phyloP scores from a whole-genome alignment of 495 filamentous ascomycete species.

The Penicillium ochrochloron region DNA sequence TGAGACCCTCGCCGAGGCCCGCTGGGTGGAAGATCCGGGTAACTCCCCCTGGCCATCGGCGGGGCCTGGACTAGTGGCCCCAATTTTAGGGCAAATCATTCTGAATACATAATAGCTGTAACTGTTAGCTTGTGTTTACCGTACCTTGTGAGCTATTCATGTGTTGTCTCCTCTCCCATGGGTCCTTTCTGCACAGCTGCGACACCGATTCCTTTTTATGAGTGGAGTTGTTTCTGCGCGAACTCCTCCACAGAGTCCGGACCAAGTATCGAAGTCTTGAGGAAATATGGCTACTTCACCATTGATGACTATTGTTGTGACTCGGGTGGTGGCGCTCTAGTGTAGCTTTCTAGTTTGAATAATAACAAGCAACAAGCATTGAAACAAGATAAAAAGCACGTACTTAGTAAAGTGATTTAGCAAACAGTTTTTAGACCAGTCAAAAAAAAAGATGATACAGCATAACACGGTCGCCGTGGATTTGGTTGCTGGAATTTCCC shows the following conservation, averaged over 20 bases:
- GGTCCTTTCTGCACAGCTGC: constrained; percentile 10
- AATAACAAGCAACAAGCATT: neutral
- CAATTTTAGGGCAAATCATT: neutral
- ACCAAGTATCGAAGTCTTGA: neutral
- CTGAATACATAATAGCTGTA: neutral
- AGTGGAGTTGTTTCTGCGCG: constrained; percentile 13
- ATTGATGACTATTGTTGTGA: constrained; percentile 21
- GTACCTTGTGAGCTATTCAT: neutral
- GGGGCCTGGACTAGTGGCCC: constrained; percentile 4
- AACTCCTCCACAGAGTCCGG: constrained; percentile 7
- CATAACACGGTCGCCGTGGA: constrained; percentile 4
- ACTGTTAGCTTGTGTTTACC: neutral
- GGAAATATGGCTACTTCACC: neutral
- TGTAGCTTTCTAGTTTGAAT: constrained; percentile 9
- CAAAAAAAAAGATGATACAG: neutral
- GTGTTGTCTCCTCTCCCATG: constrained; percentile 2
- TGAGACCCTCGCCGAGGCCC: constrained; percentile 9
- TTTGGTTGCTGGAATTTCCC: neutral
- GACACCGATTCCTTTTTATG: constrained; percentile 7
- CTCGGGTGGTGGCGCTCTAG: constrained; percentile 25
- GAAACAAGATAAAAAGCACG: neutral
- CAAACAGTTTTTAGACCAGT: neutral
- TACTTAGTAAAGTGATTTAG: neutral
- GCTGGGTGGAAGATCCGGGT: constrained; percentile 14
- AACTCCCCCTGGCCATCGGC: constrained; percentile 12